Evolutionary conservation across 805 yeast species (phyloP).

Genomic region (Candida mattraensis): DNA sequence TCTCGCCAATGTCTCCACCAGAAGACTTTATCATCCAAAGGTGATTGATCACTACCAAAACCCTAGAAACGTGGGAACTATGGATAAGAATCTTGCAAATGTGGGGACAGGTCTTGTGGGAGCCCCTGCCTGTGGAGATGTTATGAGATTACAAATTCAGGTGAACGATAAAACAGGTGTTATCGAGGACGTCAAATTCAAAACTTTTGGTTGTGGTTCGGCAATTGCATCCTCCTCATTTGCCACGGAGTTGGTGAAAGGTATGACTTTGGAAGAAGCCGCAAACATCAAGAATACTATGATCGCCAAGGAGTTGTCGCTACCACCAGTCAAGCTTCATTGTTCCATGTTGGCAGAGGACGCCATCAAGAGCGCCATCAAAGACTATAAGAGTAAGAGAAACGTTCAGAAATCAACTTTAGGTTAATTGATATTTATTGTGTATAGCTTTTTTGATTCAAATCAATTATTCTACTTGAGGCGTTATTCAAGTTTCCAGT

Average conservation of each 20-base stretch:
- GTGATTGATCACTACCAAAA: constrained; percentile 95
- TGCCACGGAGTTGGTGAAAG: constrained; percentile 93
- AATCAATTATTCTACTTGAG: too few species aligned
- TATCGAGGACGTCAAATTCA: constrained; percentile 93
- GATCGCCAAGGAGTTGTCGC: constrained; percentile 89
- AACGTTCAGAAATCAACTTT: constrained; percentile 50
- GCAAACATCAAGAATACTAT: constrained; percentile 88
- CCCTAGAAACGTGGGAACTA: constrained; percentile 94
- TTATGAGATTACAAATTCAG: constrained; percentile 93
- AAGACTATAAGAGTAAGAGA: constrained; percentile 90
- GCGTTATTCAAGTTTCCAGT: constrained; percentile 17
- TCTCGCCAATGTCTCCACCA: constrained; percentile 8
- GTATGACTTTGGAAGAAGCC: constrained; percentile 93
- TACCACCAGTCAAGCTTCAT: constrained; percentile 97
- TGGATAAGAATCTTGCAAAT: constrained; percentile 69
- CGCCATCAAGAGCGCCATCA: constrained; percentile 95
- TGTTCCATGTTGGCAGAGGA: constrained; percentile 99
- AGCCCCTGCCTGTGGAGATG: constrained; percentile 99
- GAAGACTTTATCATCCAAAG: constrained; percentile 75
- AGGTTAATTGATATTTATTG: constrained; percentile 42
- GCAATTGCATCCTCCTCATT: constrained; percentile 96
- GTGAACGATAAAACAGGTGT: constrained; percentile 89
- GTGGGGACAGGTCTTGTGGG: constrained; percentile 99
- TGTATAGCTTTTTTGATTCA: not conserved
- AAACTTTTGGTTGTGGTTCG: constrained; percentile 98